Conservation (phyloP, 2,329 filamentous ascomycete species). For the Ramularia endophylla region DNA sequence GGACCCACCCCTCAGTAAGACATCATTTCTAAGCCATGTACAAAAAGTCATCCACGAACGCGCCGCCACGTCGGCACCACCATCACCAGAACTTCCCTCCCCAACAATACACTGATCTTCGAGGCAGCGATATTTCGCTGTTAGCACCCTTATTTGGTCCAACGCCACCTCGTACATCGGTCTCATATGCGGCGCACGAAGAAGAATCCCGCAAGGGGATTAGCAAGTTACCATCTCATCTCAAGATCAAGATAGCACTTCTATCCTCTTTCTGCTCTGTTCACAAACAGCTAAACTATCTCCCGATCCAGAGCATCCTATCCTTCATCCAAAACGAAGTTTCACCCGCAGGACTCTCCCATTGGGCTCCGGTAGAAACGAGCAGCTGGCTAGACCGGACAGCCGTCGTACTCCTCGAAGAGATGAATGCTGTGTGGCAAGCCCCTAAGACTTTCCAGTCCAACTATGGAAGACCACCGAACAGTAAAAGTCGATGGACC, state of each 20-base stretch:
- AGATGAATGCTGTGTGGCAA: slow-evolving; percentile 15
- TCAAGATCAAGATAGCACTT: slow-evolving; percentile 12
- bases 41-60: slow-evolving; percentile 1
- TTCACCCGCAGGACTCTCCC: slow-evolving; percentile 2
- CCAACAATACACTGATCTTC: slow-evolving; percentile 16
- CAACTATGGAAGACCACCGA: neutral
- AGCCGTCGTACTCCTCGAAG: slow-evolving; percentile 10
- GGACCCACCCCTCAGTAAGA: no score
- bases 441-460: slow-evolving; percentile 4
- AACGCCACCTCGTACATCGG: slow-evolving; percentile 1
- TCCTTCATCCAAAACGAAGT: slow-evolving; percentile 14
- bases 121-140: slow-evolving; percentile 13
- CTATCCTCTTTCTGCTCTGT: slow-evolving; percentile 16
- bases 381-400: slow-evolving; percentile 5
- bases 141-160: slow-evolving; percentile 16
- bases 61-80: slow-evolving; percentile 4
- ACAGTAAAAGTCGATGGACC: slow-evolving; percentile 1
- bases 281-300: slow-evolving; percentile 18
- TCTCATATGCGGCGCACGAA: slow-evolving; percentile 6
- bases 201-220: slow-evolving; percentile 14
- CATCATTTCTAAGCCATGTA: no score
- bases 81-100: slow-evolving; percentile 14
- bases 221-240: slow-evolving; percentile 17
- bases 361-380: slow-evolving; percentile 6
- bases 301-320: slow-evolving; percentile 19